Conservation (phyloP, 1,284 basidiomycete genomes). For the Mycena sp. region DNA sequence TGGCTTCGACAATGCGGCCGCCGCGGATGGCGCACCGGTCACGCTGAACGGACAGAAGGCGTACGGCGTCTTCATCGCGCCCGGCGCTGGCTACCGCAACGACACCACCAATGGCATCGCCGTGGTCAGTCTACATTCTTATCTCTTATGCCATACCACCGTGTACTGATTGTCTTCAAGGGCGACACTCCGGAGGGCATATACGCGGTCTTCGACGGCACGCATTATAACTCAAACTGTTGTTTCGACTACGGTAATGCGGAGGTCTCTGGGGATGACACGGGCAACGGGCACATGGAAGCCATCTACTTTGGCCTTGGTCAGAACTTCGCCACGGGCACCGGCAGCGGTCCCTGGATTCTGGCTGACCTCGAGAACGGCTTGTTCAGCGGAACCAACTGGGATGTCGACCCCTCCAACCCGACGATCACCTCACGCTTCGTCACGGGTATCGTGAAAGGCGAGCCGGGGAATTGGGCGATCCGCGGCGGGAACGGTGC, state of each 20-base stretch:
- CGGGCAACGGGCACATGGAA: conserved; percentile 12
- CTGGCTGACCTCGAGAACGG: conserved; percentile 20
- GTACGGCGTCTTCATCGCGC: conserved; percentile 16
- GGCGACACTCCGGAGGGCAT: conserved; percentile 9
- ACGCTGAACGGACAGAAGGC: background rate
- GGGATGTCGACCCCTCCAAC: background rate
- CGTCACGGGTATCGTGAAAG: conserved; percentile 17
- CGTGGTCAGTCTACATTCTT: conserved; percentile 1
- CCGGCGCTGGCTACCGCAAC: conserved; percentile 4
- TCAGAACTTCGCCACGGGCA: background rate
- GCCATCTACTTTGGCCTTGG: conserved; percentile 18
- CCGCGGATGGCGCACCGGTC: background rate
- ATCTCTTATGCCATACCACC: background rate
- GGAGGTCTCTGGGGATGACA: conserved; percentile 2
- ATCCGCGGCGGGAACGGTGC: conserved; percentile 12
- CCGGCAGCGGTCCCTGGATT: conserved; percentile 12
- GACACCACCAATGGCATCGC: conserved; percentile 4
- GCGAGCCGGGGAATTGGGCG: conserved; percentile 18
- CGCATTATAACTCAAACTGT: background rate
- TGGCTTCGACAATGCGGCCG: conserved; percentile 2
- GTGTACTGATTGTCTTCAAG: conserved; percentile 4
- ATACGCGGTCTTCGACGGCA: conserved; percentile 11
- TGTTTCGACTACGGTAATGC: conserved; percentile 19
- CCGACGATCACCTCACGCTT: conserved; percentile 11
- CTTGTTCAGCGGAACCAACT: background rate